Evolutionary conservation across 352 stramenopile species (phyloP).

Genomic region (Peronospora destructor): DNA sequence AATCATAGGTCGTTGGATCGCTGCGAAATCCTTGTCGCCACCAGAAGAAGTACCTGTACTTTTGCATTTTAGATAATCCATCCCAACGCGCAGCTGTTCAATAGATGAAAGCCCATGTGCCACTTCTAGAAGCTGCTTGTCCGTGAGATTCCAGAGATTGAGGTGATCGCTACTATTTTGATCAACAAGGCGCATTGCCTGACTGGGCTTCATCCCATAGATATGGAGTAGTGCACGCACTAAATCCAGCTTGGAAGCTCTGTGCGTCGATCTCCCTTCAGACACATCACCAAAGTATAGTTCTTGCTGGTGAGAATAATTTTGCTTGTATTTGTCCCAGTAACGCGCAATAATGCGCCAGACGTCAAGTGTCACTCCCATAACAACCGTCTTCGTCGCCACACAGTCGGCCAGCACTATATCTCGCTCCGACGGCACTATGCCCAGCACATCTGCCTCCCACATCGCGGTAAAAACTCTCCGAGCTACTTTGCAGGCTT

Average conservation of each 20-base stretch:
- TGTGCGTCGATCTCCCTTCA: not conserved
- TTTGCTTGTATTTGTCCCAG: constrained; percentile 54
- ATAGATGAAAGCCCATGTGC: constrained; percentile 21
- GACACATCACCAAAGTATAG: constrained; percentile 43
- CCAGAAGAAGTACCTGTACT: not conserved
- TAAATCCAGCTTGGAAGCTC: constrained; percentile 30
- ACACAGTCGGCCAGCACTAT: constrained; percentile 41
- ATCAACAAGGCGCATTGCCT: constrained; percentile 30
- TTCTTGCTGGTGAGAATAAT: constrained; percentile 60
- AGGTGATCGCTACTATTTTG: constrained; percentile 7
- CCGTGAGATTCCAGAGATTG: constrained; percentile 11
- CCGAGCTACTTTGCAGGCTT: constrained; percentile 46
- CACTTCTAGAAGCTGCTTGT: constrained; percentile 22
- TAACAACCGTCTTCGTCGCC: constrained; percentile 22
- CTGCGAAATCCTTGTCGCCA: not conserved
- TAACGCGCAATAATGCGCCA: constrained; percentile 55
- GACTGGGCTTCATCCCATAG: constrained; percentile 43
- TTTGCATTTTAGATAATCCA: constrained; percentile 27
- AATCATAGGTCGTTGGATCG: constrained; percentile 33
- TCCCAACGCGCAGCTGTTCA: constrained; percentile 30
- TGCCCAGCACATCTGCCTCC: constrained; percentile 36
- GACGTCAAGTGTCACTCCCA: constrained; percentile 45
- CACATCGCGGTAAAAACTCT: constrained; percentile 49
- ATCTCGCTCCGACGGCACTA: constrained; percentile 15
- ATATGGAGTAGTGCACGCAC: constrained; percentile 38